Conservation (phyloP, 169 alveolate genomes). For the Cryptosporidium baileyi region DNA sequence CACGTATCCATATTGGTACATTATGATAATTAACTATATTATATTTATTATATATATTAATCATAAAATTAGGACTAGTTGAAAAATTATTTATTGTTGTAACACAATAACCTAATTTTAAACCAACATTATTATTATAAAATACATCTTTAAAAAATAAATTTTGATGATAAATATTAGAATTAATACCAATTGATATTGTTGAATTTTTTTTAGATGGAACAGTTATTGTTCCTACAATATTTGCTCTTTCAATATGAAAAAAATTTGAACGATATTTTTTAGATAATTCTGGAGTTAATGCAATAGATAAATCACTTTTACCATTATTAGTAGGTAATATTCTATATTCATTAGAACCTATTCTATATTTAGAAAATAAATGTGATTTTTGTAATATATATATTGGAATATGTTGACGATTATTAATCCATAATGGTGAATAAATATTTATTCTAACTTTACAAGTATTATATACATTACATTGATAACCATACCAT, state of each 20-base stretch:
- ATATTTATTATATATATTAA: slow-evolving; percentile 33
- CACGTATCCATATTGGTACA: slow-evolving; percentile 26
- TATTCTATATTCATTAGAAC: slow-evolving; percentile 33
- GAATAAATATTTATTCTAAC: slow-evolving; percentile 14
- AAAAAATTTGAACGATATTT: slow-evolving; percentile 5
- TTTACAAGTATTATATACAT: slow-evolving; percentile 26
- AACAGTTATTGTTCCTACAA: slow-evolving; percentile 35
- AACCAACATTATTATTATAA: neutral
- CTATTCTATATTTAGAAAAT: slow-evolving; percentile 26
- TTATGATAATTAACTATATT: slow-evolving; percentile 28
- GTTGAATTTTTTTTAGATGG: slow-evolving; percentile 10
- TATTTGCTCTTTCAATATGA: slow-evolving; percentile 45
- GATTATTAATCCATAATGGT: slow-evolving; percentile 42
- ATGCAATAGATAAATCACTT: slow-evolving; percentile 19
- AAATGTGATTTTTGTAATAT: slow-evolving; percentile 18
- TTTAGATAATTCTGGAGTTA: slow-evolving; percentile 39
- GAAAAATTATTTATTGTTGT: slow-evolving; percentile 25
- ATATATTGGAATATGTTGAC: slow-evolving; percentile 36
- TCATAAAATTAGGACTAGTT: slow-evolving; percentile 13
- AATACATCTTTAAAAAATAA: neutral
- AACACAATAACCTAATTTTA: slow-evolving; percentile 40
- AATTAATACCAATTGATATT: neutral
- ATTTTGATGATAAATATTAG: neutral
- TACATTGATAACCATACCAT: slow-evolving; percentile 35
- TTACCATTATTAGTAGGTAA: slow-evolving; percentile 43